Base-by-base conservation (phyloP, 225 moss, liverwort and hornwort species). In the Pseudoscleropodium purum region DNA sequence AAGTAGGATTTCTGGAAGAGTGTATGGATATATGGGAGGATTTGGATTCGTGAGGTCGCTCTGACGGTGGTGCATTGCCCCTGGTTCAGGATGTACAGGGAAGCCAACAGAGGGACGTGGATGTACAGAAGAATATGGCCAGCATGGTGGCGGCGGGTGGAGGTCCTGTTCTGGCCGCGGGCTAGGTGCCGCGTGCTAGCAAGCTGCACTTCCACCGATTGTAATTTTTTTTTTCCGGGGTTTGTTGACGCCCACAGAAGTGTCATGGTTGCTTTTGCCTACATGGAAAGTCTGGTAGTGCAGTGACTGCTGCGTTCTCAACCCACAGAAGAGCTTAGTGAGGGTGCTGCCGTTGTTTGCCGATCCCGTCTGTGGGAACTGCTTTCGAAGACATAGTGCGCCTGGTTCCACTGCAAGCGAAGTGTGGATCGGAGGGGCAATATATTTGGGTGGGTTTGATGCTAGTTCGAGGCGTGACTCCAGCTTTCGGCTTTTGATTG, bases 111-210 rank as follows among this genome's bases (percentile, higher is more conserved):
- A 90, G 93, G 85, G 93, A 90, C 83, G 85, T 90, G 86, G 93
- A 91, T 81, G 93, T 89, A 92, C 91, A 91, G 89, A 92, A 92
- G 88, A 92, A 84, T 49, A 91, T 93, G 89, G 83, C 89, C 31
- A 92, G 86, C 89, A 88, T 92, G 89, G 88, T 87, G 83, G 83
- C 87, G 45, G 91, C 73, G 64, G 91, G 91, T 57, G 93, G 91
- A 33, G 92, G 80, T 45, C 88, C 92, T n/a, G 92, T 90, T 84
- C 86, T 89, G 39, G 92, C 92, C 74, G 89, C 90, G 27, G 90
- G 92, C 81, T 92, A 93, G 86, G 86, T 88, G 75, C 74, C 57
- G 63, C 86, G 77, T 84, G 90, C 61, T 87, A 59, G 65, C 39
- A 59, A 54, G 59, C 47, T 78, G 49, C 70, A n/a, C 82, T 70